Evolutionary conservation across 106 monocot genomes (phyloP).

Genomic region (Dendrobium chrysotoxum): DNA sequence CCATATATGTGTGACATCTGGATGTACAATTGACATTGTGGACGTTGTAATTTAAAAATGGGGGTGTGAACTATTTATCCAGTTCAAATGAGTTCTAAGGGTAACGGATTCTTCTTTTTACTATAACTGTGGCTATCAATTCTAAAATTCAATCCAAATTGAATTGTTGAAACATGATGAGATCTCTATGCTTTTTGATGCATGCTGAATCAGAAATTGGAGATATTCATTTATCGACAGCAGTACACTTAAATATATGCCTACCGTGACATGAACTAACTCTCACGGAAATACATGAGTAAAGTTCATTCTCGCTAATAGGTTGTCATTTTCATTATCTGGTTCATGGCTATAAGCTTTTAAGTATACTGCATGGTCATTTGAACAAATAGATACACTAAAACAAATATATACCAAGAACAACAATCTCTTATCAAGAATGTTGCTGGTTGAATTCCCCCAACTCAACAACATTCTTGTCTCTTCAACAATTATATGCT

Average conservation of each 20-base stretch:
- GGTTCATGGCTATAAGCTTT: not conserved
- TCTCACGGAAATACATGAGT: not conserved
- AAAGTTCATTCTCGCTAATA: not conserved
- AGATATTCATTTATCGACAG: not conserved
- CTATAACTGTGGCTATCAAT: not conserved
- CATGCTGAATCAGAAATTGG: not conserved
- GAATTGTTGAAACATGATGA: not conserved
- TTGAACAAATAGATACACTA: not conserved
- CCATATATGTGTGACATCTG: no score
- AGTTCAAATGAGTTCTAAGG: not conserved
- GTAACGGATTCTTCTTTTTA: not conserved
- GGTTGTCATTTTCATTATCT: not conserved
- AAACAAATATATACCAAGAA: not conserved
- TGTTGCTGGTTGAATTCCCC: not conserved
- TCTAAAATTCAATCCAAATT: not conserved
- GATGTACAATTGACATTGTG: no score
- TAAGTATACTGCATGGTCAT: not conserved
- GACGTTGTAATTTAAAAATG: not conserved
- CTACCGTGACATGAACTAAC: no score
- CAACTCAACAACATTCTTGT: not conserved
- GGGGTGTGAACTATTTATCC: not conserved
- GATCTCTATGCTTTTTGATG: not conserved
- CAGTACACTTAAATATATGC: not conserved
- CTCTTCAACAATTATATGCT: conserved; percentile 1
- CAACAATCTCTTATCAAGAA: not conserved